Base-by-base conservation (phyloP, 495 filamentous ascomycete genomes). In the Trichodelitschia bisporula region DNA sequence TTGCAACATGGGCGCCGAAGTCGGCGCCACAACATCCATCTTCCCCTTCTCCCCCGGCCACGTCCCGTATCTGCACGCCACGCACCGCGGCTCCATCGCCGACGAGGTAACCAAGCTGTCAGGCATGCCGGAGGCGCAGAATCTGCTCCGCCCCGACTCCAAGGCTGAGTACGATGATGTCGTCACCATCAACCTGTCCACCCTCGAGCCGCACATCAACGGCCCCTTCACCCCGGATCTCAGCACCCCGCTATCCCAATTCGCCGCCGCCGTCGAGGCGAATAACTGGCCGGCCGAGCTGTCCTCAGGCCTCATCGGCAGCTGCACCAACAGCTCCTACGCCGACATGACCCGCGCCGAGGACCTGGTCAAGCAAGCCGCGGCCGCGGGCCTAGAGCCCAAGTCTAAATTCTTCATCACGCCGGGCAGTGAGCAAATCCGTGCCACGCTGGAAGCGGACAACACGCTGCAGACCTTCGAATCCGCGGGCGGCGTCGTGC, bases 241-340 rank as follows among this genome's bases (percentile, higher is more conserved):
- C 26, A 89, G 86, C 1, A 91, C 79, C 0, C 86, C 86, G 2
- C 48, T 97, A 19, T 92, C 83, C 18, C 55, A 69, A 40, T 97
- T 97, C 47, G 72, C 76, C 40, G 62, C 79, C 28, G 71, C 72
- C 1, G 80, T 89, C 4, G 60, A 72, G 45, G 59, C 72, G 44
- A 74, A 93, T 49, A 54, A 75, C 19, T 97, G 86, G 86, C 86
- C 86, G 4, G 66, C 74, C 46, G 76, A 70, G 26, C 73, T 97
- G 36, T 80, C 77, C 4, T 83, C 86, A 4, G 79, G 83, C 34
- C 62, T 97, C 17, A 97, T 97, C 43, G 86, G 86, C 26, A 90
- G 79, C 56, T 97, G 86, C 57, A 97, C 86, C 10, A 97, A 97
- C 60, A 89, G 77, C 51, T 95, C 86, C 2, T 97, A 92, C 49